A percentile compares a stretch with the other conserved stretches of the same genome.
phyloP scores from a whole-genome alignment of 139 green algal genomes.

The Closterium sp. region DNA sequence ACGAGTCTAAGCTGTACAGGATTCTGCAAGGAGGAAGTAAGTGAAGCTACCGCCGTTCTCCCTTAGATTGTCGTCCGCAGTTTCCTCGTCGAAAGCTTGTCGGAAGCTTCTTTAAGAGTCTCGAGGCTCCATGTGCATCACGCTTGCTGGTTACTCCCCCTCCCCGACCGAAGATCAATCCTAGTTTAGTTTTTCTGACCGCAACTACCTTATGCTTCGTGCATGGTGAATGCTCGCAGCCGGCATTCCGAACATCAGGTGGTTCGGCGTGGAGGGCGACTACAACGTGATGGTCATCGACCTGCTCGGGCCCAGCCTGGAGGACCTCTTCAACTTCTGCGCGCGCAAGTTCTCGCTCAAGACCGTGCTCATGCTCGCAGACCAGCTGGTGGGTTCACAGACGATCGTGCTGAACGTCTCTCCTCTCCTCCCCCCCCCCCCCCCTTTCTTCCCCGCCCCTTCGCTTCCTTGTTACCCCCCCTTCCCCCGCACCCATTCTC shows the following conservation, averaged over 20 bases:
- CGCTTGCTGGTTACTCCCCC: not conserved
- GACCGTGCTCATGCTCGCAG: slow-evolving; percentile 98
- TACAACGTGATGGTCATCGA: slow-evolving; percentile 99
- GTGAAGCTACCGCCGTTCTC: not conserved
- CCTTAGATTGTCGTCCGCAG: too few relatives aligned
- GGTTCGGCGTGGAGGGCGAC: slow-evolving; percentile 98
- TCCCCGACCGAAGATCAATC: too few relatives aligned
- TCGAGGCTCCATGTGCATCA: not conserved
- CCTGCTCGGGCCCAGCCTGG: slow-evolving; percentile 90
- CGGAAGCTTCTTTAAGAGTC: too few relatives aligned
- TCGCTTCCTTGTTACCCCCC: not conserved
- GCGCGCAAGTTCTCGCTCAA: slow-evolving; percentile 96
- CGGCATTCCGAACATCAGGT: slow-evolving; percentile 97
- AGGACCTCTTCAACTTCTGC: slow-evolving; percentile 99
- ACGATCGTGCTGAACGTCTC: not conserved
- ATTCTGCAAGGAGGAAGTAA: slow-evolving; percentile 62
- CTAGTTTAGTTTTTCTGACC: slow-evolving; percentile 1
- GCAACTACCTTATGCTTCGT: not conserved
- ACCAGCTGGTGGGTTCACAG: slow-evolving; percentile 82
- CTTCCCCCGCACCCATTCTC: not conserved
- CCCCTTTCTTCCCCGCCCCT: not conserved
- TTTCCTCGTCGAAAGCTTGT: too few relatives aligned
- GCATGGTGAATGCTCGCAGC: slow-evolving; percentile 61
- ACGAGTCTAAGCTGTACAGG: slow-evolving; percentile 67
- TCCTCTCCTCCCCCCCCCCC: not conserved